phyloP scores from a whole-genome alignment of 1,284 basidiomycete genomes.

The Mixia osmundae region DNA sequence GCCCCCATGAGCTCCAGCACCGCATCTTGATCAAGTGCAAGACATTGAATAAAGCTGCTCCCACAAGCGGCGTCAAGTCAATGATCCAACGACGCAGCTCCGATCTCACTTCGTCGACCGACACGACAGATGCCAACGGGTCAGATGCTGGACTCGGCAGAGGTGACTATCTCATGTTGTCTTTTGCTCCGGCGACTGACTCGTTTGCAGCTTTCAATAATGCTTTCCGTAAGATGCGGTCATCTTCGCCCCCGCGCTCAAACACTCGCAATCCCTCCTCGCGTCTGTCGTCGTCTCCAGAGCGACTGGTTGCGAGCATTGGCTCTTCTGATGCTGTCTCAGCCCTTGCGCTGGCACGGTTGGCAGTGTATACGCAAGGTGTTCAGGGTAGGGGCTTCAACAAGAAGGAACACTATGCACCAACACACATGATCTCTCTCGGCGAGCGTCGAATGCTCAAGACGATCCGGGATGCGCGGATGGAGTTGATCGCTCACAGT shows the following conservation, averaged over 20 bases:
- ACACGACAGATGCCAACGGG: too few relatives aligned
- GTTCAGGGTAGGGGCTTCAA: conserved; percentile 79
- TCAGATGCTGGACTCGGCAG: too few relatives aligned
- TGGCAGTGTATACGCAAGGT: conserved; percentile 85
- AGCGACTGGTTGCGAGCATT: too few relatives aligned
- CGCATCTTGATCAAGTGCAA: conserved; percentile 60
- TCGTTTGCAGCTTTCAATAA: too few relatives aligned
- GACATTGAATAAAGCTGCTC: too few relatives aligned
- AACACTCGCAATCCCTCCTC: not conserved
- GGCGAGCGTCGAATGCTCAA: conserved; percentile 52
- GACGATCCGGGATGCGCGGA: conserved; percentile 29
- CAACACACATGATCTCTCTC: conserved; percentile 77
- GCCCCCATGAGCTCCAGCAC: conserved; percentile 61
- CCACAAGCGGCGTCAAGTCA: too few relatives aligned
- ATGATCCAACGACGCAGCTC: too few relatives aligned
- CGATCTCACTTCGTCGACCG: too few relatives aligned
- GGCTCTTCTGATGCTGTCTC: too few relatives aligned
- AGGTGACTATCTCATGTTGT: too few relatives aligned
- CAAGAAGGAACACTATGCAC: conserved; percentile 64
- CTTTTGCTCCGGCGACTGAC: too few relatives aligned
- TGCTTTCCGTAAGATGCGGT: not conserved
- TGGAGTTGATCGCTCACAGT: conserved; percentile 71
- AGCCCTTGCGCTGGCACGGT: conserved; percentile 39
- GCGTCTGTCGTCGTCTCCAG: too few relatives aligned
- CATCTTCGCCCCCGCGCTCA: not conserved